Conservation (phyloP, 2,329 filamentous ascomycete species). For the Curvularia spicifera region DNA sequence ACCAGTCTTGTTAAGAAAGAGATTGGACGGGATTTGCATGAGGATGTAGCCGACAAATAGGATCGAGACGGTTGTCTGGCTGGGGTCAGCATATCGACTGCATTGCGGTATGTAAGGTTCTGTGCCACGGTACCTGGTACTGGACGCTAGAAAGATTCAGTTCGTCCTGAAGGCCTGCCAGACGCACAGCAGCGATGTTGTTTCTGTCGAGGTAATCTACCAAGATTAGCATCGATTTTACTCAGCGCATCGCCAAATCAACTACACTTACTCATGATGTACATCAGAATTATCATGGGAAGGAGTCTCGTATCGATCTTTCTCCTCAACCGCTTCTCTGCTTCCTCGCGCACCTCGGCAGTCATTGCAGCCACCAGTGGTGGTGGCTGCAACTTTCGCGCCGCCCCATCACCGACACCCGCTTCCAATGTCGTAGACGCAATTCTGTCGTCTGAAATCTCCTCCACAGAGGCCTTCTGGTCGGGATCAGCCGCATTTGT, state of each 20-base stretch:
- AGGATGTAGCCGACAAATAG: constrained; percentile 65
- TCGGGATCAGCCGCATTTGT: constrained; percentile 25
- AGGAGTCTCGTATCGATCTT: constrained; percentile 74
- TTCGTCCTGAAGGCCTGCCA: constrained; percentile 67
- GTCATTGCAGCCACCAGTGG: constrained; percentile 53
- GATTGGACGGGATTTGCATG: constrained; percentile 55
- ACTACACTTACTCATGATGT: constrained; percentile 73
- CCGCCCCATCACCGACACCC: constrained; percentile 16
- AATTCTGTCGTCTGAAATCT: constrained; percentile 31
- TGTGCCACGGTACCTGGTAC: constrained; percentile 62
- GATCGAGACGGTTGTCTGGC: constrained; percentile 54
- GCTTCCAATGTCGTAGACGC: constrained; percentile 15
- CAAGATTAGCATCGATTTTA: neutral
- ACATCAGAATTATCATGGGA: constrained; percentile 74
- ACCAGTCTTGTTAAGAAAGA: constrained; percentile 53
- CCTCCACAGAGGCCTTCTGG: constrained; percentile 30
- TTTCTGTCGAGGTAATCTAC: constrained; percentile 59
- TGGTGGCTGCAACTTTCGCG: constrained; percentile 38
- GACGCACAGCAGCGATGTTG: constrained; percentile 70
- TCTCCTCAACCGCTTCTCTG: constrained; percentile 67
- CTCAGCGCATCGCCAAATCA: neutral
- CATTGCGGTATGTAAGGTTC: too few species aligned
- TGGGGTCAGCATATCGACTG: constrained; percentile 2
- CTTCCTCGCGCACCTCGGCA: constrained; percentile 57
- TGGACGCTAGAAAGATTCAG: constrained; percentile 62